Evolutionary conservation across 257 asterid species (phyloP), one percentile per base, ranked within the genome.

Genomic region (Plantago major): DNA sequence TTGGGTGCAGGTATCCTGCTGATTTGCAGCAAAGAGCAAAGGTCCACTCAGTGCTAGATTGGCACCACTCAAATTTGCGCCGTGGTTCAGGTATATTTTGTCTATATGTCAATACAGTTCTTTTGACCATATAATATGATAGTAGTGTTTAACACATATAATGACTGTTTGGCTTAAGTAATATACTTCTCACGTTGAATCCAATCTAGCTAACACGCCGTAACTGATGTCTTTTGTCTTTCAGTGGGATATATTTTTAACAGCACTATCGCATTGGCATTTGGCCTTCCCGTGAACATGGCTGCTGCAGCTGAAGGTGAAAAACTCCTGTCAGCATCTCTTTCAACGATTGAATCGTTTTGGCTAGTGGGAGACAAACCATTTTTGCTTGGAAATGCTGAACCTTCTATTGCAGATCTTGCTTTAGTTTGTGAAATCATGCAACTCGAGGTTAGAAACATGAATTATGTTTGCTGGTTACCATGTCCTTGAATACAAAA

Each of bases 11-110:
- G 98, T 91, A 88, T 69, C 98, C 98, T 11, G 61, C 84, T 50
- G 96, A 88, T 71, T 48, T 86, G 16, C 78, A 64, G 52, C 69
- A 74, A 63, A 84, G 96, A 70, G 92, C 96, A 22, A 80, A 81
- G 76, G 62, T 86, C 57, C 80, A 91, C 77, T 79, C 95, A 5
- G 89, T 82, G 64, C 74, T 91, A 43, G 96, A 91, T 70, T 91
- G 98, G 98, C 98, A 91, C 70, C 98, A 86, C 83, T 55, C 94
- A 10, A 84, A 88, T 72, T 57, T 88, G 72, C 94, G 95, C 7
- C 81, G 82, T 42, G 98, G 95, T 62, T 69, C 94, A 76, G 86
- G 96, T 91, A 63, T 65, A 52, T 48, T 55, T 11, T 50, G 26
- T 22, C 26, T 22, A 22, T 22, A 22, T 22, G 26, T 22, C 9